Evolutionary conservation across 140 eudicot genomes (phyloP).

Genomic region (Ambrosia hybrid): DNA sequence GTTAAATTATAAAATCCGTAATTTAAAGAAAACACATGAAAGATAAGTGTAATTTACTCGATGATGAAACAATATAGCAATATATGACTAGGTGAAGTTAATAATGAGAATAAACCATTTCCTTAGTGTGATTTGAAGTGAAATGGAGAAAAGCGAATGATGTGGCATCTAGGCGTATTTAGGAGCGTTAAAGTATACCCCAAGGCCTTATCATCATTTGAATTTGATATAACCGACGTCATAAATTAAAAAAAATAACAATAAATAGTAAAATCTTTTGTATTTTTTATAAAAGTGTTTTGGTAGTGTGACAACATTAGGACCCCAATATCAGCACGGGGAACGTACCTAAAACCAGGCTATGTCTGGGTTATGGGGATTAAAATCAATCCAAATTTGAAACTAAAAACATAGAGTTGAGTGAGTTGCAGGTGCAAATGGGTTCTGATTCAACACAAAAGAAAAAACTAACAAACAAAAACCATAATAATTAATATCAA

Average conservation of each 20-base stretch:
- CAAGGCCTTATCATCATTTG: no score
- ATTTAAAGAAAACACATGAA: neutral
- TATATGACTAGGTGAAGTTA: no score
- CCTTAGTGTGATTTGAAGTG: no score
- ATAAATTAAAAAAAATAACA: no score
- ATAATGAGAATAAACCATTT: no score
- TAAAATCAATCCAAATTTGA: conserved; percentile 22
- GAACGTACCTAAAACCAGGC: conserved; percentile 22
- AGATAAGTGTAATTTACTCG: neutral
- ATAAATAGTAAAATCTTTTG: no score
- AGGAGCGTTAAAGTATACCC: no score
- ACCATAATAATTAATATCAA: conserved; percentile 17
- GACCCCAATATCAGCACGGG: conserved; percentile 25
- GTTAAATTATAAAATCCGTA: neutral
- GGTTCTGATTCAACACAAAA: neutral
- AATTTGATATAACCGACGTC: neutral
- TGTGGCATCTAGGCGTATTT: no score
- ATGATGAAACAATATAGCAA: neutral
- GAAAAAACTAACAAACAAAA: conserved; percentile 25
- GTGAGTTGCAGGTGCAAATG: conserved; percentile 11
- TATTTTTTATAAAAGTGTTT: no score
- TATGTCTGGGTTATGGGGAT: conserved; percentile 1
- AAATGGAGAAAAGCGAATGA: no score
- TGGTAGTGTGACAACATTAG: conserved; percentile 17
- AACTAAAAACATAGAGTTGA: neutral